Conservation (phyloP, 495 filamentous ascomycete species). For the Aspergillus conjunctus region DNA sequence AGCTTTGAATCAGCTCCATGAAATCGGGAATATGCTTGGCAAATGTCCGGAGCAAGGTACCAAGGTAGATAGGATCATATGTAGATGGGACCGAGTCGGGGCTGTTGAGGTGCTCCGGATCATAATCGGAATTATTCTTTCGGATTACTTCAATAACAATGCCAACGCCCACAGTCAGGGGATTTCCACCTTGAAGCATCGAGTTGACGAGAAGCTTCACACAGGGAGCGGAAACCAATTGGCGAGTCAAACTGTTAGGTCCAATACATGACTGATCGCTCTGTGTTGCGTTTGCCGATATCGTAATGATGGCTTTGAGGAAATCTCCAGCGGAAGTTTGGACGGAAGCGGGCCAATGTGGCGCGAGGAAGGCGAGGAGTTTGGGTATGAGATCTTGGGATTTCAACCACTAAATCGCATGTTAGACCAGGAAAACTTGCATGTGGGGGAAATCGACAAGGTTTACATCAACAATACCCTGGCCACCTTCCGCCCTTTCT, state of each 20-base stretch:
- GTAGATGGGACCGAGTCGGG: slow-evolving; percentile 76
- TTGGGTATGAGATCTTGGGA: slow-evolving; percentile 85
- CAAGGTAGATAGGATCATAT: slow-evolving; percentile 95
- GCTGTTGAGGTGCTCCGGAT: slow-evolving; percentile 80
- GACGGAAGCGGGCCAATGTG: slow-evolving; percentile 78
- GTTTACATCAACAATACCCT: slow-evolving; percentile 91
- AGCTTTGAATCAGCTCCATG: slow-evolving; percentile 80
- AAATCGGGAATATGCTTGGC: slow-evolving; percentile 92
- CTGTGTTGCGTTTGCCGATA: slow-evolving; percentile 96
- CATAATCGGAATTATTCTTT: slow-evolving; percentile 99
- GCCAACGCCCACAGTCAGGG: slow-evolving; percentile 93
- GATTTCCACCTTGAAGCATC: slow-evolving; percentile 94
- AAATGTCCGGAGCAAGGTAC: slow-evolving; percentile 87
- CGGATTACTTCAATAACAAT: slow-evolving; percentile 98
- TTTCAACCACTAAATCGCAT: slow-evolving; percentile 78
- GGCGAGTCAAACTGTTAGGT: slow-evolving; percentile 92
- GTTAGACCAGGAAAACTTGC: slow-evolving; percentile 18
- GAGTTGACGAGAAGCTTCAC: slow-evolving; percentile 78
- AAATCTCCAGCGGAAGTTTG: slow-evolving; percentile 98
- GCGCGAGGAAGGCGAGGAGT: slow-evolving; percentile 82
- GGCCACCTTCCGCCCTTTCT: slow-evolving; percentile 87
- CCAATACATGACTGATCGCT: slow-evolving; percentile 98
- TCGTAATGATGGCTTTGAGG: slow-evolving; percentile 97
- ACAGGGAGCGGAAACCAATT: slow-evolving; percentile 88
- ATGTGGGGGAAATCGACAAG: background rate